Base-by-base conservation (phyloP, 345 rosid species). In the Aquilaria yunnanensis region DNA sequence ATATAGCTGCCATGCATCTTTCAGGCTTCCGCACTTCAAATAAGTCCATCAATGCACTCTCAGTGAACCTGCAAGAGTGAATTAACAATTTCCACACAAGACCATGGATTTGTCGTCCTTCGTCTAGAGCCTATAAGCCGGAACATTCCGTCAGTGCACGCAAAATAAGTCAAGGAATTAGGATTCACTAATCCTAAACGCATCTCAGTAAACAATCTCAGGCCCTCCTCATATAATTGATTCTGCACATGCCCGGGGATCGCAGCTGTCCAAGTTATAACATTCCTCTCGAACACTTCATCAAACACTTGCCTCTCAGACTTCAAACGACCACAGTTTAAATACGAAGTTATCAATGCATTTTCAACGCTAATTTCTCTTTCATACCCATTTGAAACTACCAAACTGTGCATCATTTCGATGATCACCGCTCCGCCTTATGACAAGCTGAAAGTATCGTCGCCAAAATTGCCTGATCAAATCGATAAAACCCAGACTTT, bases 41-140 rank as follows among this genome's bases (percentile, higher is more conserved):
- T 86, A 94, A 80, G 69, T 90, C 92, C 99, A 94, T 94, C 43
- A 94, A 70, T 50, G 82, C 83, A 73, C 97, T 90, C 84, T 83
- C 97, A n/a, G 86, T 72, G 65, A 90, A 69, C 48, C 86, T 23
- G 60, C 90, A 85, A 3, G 83, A 85, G 48, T 81, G 85, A 55
- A 83, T 57, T 47, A 96, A 97, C 67, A 72, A 41, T 75, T 93
- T 93, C 92, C 77, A 82, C 51, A 85, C 54, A 51, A 78, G 77
- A 16, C 81, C 86, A 69, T 93, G 98, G 64, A 93, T 79, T 71
- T 86, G 97, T 57, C 72, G 51, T 63, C 98, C 98, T 66, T 69
- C 82, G 14, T 31, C 54, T 13, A 88, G 64, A 31, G 87, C 89
- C 55, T 75, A 77, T 64, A 83, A 75, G 51, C 90, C 95, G 7